A percentile compares a stretch with the other conserved stretches of the same genome.
phyloP scores from a whole-genome alignment of 352 stramenopile species.

The Phytopythium cucurbitacearum region DNA sequence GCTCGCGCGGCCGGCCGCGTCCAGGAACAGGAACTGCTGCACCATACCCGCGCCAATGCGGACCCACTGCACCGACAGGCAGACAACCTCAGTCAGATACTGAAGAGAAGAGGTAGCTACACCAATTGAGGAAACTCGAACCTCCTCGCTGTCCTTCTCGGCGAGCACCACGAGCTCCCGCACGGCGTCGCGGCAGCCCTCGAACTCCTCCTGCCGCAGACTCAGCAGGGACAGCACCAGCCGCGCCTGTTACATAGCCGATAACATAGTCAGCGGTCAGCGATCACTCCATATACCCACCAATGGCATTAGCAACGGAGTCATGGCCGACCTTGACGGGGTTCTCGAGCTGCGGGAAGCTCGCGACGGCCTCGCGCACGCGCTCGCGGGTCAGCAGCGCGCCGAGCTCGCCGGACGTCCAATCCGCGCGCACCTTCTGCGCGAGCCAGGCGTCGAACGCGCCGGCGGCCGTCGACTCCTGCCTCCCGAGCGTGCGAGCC shows the following conservation, averaged over 20 bases:
- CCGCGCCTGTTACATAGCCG: slow-evolving; percentile 24
- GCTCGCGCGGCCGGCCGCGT: slow-evolving; percentile 21
- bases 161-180: slow-evolving; percentile 46
- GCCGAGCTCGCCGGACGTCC: slow-evolving; percentile 69
- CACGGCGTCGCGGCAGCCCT: slow-evolving; percentile 42
- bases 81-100: not conserved
- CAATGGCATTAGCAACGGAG: not conserved
- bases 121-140: slow-evolving; percentile 2
- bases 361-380: slow-evolving; percentile 47
- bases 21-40: slow-evolving; percentile 65
- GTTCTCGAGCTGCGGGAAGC: slow-evolving; percentile 58
- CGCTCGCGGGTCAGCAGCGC: slow-evolving; percentile 52
- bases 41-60: slow-evolving; percentile 54
- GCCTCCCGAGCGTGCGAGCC: not conserved
- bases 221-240: slow-evolving; percentile 66
- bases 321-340: slow-evolving; percentile 48
- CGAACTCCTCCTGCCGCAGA: slow-evolving; percentile 45
- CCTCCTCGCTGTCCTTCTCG: slow-evolving; percentile 61
- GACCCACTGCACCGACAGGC: slow-evolving; percentile 36
- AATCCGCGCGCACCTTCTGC: slow-evolving; percentile 73
- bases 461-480: slow-evolving; percentile 14
- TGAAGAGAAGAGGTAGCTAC: not conserved
- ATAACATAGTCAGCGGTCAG: not conserved
- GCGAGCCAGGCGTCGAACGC: slow-evolving; percentile 65
- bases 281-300: not conserved